These are phyloP conservation scores for Fragaria ananassa DNA, from an alignment of 306 rosid species.

Conservation along the genomic window DNA sequence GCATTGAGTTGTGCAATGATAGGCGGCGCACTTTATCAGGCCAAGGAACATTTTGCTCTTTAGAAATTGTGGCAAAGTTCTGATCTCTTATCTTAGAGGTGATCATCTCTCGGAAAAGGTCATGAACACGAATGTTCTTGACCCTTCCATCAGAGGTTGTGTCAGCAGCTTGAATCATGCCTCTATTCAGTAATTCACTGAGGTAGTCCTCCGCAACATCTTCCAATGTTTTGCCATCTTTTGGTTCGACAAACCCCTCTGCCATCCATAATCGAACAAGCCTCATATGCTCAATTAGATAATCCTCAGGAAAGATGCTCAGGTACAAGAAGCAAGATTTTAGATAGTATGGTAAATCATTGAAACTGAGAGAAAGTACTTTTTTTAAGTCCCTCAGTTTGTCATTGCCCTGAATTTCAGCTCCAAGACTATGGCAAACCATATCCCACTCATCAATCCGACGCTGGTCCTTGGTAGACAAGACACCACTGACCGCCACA, in stretches of 20 bases:
- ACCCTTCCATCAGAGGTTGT: conserved; percentile 18
- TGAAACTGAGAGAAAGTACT: conserved; percentile 51
- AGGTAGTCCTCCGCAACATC: conserved; percentile 55
- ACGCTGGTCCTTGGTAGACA: conserved; percentile 47
- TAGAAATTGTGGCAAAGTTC: conserved; percentile 44
- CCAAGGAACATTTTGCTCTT: conserved; percentile 35
- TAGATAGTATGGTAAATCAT: conserved; percentile 55
- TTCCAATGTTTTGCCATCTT: conserved; percentile 50
- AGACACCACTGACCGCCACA: conserved; percentile 54
- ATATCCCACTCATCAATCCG: conserved; percentile 46
- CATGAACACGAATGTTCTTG: conserved; percentile 33
- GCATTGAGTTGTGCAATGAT: conserved; percentile 37
- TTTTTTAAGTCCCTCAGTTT: conserved; percentile 37
- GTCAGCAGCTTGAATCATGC: conserved; percentile 33
- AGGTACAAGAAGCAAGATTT: conserved; percentile 52
- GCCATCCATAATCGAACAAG: conserved; percentile 57
- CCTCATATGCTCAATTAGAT: conserved; percentile 41
- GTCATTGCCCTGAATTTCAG: conserved; percentile 50
- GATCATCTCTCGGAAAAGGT: conserved; percentile 49
- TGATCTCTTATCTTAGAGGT: conserved; percentile 45
- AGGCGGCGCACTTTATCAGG: conserved; percentile 51
- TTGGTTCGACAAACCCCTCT: conserved; percentile 46
- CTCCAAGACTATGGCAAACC: conserved; percentile 35
- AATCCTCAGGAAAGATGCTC: conserved; percentile 39
- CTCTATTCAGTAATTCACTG: conserved; percentile 49